Evolutionary conservation across 495 filamentous ascomycete species (phyloP), one percentile per base, ranked within the genome.

Genomic region (Tuber brumale): DNA sequence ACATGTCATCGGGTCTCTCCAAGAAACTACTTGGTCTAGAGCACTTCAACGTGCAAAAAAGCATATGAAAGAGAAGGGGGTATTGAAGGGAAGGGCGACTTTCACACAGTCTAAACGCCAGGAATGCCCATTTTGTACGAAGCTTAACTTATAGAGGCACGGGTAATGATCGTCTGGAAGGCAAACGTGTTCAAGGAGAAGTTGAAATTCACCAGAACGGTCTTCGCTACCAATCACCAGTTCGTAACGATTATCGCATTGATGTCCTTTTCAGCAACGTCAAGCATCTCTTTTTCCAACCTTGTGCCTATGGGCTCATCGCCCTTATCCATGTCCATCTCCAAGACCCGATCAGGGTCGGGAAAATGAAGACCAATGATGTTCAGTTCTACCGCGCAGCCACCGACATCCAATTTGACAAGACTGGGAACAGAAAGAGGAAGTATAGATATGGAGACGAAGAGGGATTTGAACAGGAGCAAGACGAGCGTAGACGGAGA

Each of bases 401-500:
- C 16, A 98, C 95, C 1, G 95, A 99, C 79, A 97, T 98, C 85
- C 93, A 95, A 82, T 98, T 99, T 80, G 96, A 99, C 83, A 96
- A 99, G 85, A 99, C 96, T 46, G 96, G 96, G 76, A 98, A 97
- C 83, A 89, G 96, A 70, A 97, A 97, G 85, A 92, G 96, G 71
- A 97, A 97, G 85, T 95, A 97, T 83, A 91, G 94, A n/a, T 98
- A 96, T 83, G 96, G 95, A 61, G 96, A 99, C 78, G 96, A 99
- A 83, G 96, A 99, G 81, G 96, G 98, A 83, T 98, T 98, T 76
- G 96, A 98, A 83, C 92, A 94, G 41, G 96, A 99, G 82, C 96
- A 99, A 85, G 95, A 99, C 84, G 96, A 99, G 83, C 90, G 96
- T 81, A 89, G 95, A 77, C 90, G 94, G 37, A 87, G 95, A 44